Base-by-base conservation (phyloP, 2,329 filamentous ascomycete genomes). In the Karstenula rhodostoma region DNA sequence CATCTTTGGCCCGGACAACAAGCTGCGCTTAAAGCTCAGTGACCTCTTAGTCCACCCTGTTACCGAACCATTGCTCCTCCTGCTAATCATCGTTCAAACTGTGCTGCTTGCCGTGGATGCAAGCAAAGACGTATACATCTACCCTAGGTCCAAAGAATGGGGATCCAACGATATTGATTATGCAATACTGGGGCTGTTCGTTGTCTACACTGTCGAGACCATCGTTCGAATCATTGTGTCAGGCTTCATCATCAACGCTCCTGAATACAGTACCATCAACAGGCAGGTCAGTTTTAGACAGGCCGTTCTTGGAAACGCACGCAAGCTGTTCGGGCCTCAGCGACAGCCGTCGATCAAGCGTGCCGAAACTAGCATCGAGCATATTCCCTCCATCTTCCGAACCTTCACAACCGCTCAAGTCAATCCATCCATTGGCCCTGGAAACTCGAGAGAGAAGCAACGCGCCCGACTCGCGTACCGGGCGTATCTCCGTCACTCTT, bases 401-500 rank as follows among this genome's bases (percentile, higher is more conserved):
- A 90, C 90, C 0, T 91, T 96, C 66, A 95, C 93, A 2, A 89
- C 84, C 7, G 79, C 92, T 62, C 90, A 90, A 62, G 84, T 86
- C 9, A 84, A 87, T 59, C 80, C 82, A 32, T 80, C 84, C 53
- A 57, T 68, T 35, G 66, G 83, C 79, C 71, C 88, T 78, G 76
- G 87, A 79, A 78, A 95, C 84, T 72, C 84, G 84, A 65, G 91
- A 85, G 82, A 96, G 64, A 91, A 94, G 67, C 92, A 95, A 75
- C 89, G 94, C 62, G 85, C 90, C 67, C 90, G 96, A 65, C 85
- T 99, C 57, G 94, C 96, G 17, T 90, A 95, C 56, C 88, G 95
- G 63, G 96, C 95, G 1, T 98, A 97, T 77, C 81, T 99, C 57
- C 89, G 95, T 17, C 95, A 99, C 77, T 94, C 93, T 0, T 99